Evolutionary conservation across 1,284 basidiomycete genomes (phyloP).

Genomic region (Abortiporus biennis): DNA sequence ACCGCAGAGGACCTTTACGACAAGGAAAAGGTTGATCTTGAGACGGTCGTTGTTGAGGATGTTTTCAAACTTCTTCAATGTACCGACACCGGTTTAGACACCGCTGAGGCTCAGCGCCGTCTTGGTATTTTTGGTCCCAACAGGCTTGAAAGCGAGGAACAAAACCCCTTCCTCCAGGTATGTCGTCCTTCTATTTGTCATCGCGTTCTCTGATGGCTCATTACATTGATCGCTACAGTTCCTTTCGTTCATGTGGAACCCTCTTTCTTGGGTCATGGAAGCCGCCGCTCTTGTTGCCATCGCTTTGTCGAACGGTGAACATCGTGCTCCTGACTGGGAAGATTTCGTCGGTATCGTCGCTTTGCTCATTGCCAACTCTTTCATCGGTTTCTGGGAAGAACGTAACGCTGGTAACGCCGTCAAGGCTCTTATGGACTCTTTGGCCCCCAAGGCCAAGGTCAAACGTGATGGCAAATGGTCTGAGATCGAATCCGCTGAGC

Average conservation of each 20-base stretch:
- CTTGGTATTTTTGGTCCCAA: conserved; percentile 95
- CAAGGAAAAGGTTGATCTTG: conserved; percentile 98
- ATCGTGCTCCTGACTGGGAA: conserved; percentile 88
- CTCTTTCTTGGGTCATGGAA: conserved; percentile 99
- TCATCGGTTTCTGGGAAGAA: conserved; percentile 98
- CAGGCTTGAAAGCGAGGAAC: conserved; percentile 88
- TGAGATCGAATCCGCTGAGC: conserved; percentile 83
- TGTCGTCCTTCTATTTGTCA: conserved; percentile 14
- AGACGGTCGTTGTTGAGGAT: conserved; percentile 95
- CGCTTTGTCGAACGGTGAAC: conserved; percentile 90
- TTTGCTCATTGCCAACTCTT: conserved; percentile 90
- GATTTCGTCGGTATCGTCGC: conserved; percentile 97
- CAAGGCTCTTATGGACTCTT: conserved; percentile 98
- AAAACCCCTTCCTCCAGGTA: conserved; percentile 83
- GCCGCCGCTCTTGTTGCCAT: conserved; percentile 96
- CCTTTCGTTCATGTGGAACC: conserved; percentile 98
- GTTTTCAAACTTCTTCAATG: conserved; percentile 95
- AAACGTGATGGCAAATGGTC: conserved; percentile 80
- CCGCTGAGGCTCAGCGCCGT: conserved; percentile 78
- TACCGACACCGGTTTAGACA: conserved; percentile 72
- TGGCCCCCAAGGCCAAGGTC: conserved; percentile 94
- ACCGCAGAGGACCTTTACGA: conserved; percentile 95
- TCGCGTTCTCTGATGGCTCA: conserved; percentile 8
- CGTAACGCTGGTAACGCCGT: conserved; percentile 96
- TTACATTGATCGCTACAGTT: conserved; percentile 51